These are phyloP conservation scores for Hypoxylon lienhwacheense DNA, from an alignment of 495 filamentous ascomycete species.

Conservation along the genomic window DNA sequence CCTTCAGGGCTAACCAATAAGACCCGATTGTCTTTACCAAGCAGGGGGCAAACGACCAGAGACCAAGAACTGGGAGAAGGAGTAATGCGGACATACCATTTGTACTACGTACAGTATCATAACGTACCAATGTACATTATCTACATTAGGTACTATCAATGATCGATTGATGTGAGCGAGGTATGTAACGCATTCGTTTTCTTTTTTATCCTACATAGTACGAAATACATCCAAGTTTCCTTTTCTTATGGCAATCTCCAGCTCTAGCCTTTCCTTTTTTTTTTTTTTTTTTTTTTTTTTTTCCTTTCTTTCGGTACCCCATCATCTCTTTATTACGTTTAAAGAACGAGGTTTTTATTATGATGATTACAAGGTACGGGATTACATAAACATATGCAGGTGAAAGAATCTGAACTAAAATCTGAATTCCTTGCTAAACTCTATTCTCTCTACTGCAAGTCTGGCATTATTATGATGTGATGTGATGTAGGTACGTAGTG, in stretches of 20 bases:
- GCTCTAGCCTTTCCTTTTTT: background rate
- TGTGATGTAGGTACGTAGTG: no score
- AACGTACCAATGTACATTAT: background rate
- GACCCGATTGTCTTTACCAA: conserved; percentile 21
- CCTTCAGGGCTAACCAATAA: conserved; percentile 30
- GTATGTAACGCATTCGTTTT: conserved; percentile 9
- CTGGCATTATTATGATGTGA: background rate
- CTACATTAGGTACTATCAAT: no score
- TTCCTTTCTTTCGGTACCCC: no score
- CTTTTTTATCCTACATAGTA: conserved; percentile 3
- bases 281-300: background rate
- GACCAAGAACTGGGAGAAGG: conserved; percentile 7
- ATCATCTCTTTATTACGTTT: no score
- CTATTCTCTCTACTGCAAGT: conserved; percentile 2
- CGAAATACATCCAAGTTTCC: no score
- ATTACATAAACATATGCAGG: background rate
- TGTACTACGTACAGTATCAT: conserved; percentile 20
- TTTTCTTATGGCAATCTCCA: conserved; percentile 2
- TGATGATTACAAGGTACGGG: no score
- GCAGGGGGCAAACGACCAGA: conserved; percentile 24
- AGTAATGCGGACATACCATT: conserved; percentile 12
- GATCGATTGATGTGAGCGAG: no score
- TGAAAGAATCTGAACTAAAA: background rate
- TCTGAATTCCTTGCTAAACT: conserved; percentile 13
- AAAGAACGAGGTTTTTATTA: no score